Conservation (phyloP, 2,329 filamentous ascomycete species). For the Aspergillus intermedius region DNA sequence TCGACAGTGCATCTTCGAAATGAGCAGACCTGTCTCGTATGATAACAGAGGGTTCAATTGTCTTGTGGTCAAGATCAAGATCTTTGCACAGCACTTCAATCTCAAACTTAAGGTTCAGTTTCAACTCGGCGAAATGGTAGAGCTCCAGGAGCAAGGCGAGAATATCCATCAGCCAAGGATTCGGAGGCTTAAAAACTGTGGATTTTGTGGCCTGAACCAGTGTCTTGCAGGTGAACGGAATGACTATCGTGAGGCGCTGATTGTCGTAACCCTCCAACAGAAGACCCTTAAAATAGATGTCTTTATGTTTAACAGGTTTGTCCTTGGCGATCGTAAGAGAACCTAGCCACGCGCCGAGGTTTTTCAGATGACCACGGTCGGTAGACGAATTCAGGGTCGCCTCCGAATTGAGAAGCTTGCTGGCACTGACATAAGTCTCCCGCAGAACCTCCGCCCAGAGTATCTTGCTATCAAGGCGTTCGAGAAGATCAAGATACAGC, state of each 20-base stretch:
- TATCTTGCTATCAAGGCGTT: slow-evolving; percentile 68
- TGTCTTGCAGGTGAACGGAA: slow-evolving; percentile 97
- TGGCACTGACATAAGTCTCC: slow-evolving; percentile 82
- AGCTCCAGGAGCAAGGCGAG: slow-evolving; percentile 84
- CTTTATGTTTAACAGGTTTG: slow-evolving; percentile 90
- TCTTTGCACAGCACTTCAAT: slow-evolving; percentile 97
- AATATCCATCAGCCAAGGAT: slow-evolving; percentile 97
- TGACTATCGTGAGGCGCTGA: slow-evolving; percentile 82
- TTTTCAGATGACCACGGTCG: slow-evolving; percentile 85
- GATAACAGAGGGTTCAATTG: slow-evolving; percentile 77
- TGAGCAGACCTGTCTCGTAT: slow-evolving; percentile 70
- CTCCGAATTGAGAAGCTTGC: slow-evolving; percentile 85
- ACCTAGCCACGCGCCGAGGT: slow-evolving; percentile 88
- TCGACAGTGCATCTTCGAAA: slow-evolving; percentile 50
- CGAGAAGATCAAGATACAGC: slow-evolving; percentile 84
- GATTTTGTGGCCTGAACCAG: slow-evolving; percentile 77
- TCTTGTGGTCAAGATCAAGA: slow-evolving; percentile 83
- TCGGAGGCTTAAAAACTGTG: slow-evolving; percentile 85
- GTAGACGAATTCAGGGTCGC: slow-evolving; percentile 74
- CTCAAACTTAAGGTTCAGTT: slow-evolving; percentile 96
- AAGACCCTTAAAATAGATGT: slow-evolving; percentile 94
- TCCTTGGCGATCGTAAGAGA: slow-evolving; percentile 87
- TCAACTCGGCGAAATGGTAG: slow-evolving; percentile 86
- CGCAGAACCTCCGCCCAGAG: slow-evolving; percentile 86
- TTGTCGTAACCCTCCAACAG: slow-evolving; percentile 90